Base-by-base conservation (phyloP, 148 eudicot genomes). In the Rhododendron ovatum region DNA sequence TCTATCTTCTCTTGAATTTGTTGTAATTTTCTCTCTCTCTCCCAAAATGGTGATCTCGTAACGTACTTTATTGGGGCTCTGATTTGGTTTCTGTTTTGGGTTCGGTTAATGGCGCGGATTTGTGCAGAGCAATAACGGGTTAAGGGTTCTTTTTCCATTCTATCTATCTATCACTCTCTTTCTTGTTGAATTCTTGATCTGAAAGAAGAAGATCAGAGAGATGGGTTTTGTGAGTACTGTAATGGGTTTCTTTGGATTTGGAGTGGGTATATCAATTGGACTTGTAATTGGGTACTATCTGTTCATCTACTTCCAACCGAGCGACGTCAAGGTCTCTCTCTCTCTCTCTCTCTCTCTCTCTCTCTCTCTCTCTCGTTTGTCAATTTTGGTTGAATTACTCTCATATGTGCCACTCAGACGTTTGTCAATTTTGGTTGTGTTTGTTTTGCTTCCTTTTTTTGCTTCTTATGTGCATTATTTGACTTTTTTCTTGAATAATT, bases 181-280 rank as follows among this genome's bases (percentile, higher is more conserved):
- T 17, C 61, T 55, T 24, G 24, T 33, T 83, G 35, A 30, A 78
- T 35, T 87, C 63, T 69, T 71, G 82, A 85, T 84, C 80, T 69
- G 80, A 69, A 80, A 47, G 22, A 55, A 87, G 80, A 79, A 84
- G 88, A 83, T 87, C 74, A 61, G 73, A 85, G 78, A 96, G 78
- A 96, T 96, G 99, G 98, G 99, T 85, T 77, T 96, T 39, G 47
- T 96, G 76, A 95, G 96, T 89, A 88, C 94, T 15, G 63, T 95
- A 65, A 13, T 93, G 91, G 94, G 99, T 73, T 79, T 89, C 57
- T 88, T 90, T 59, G 99, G 99, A 90, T 96, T 96, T 93, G 99
- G 99, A 88, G 77, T 95, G 33, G 99, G 99, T 83, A 90, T 91
- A 48, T 74, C 87, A 41, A 33, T 95, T 87, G 99, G 99, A 43